These are phyloP conservation scores for Lactifluus subvellereus DNA, from an alignment of 768 basidiomycete species.

Conservation along the genomic window DNA sequence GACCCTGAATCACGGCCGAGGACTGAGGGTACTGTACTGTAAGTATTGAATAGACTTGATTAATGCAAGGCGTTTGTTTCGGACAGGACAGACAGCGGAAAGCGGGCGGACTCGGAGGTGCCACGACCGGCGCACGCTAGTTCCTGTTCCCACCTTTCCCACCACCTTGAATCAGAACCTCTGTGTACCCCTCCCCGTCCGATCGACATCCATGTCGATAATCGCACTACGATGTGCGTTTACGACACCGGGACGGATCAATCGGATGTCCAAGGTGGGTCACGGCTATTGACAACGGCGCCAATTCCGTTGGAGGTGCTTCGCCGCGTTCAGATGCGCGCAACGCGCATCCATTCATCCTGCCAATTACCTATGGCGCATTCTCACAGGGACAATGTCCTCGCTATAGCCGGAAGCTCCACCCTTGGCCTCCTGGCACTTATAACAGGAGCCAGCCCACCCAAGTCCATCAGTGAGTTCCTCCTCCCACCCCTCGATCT, in stretches of 20 bases:
- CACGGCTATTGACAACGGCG: not conserved
- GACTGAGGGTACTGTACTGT: too few relatives aligned
- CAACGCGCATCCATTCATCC: not conserved
- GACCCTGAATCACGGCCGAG: too few relatives aligned
- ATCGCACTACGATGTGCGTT: not conserved
- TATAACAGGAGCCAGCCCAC: conserved; percentile 1
- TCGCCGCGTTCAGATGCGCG: not conserved
- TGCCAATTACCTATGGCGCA: not conserved
- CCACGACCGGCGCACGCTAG: too few relatives aligned
- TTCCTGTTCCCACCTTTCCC: too few relatives aligned
- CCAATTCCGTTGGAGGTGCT: not conserved
- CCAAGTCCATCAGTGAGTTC: not conserved
- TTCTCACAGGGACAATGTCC: not conserved
- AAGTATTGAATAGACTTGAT: too few relatives aligned
- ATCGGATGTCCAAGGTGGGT: not conserved
- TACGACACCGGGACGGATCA: not conserved
- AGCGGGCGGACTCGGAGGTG: too few relatives aligned
- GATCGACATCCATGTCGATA: not conserved
- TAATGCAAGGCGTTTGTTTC: too few relatives aligned
- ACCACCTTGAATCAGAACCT: too few relatives aligned
- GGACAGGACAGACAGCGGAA: too few relatives aligned
- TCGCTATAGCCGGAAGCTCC: not conserved
- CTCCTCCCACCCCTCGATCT: not conserved
- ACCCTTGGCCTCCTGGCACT: not conserved
- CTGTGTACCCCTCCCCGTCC: too few relatives aligned